Percentiles rank a stretch among this genome's conserved stretches.
These are phyloP conservation scores for Xylariaceae sp. DNA, from an alignment of 2,329 filamentous ascomycete species.

Conservation along the genomic window DNA sequence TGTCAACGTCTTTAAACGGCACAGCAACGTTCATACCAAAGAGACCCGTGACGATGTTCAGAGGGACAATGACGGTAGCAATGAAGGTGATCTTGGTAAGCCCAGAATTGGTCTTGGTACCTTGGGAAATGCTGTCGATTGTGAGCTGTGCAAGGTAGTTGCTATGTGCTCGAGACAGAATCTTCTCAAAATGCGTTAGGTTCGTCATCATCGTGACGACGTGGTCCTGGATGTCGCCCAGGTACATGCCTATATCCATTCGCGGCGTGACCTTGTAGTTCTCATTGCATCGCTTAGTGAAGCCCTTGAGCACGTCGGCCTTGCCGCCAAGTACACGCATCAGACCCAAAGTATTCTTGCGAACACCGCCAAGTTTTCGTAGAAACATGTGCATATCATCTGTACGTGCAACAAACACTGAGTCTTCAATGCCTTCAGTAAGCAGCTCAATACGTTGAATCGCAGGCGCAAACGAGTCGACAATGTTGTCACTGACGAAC, in stretches of 20 bases:
- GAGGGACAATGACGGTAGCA: slow-evolving; percentile 92
- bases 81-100: slow-evolving; percentile 95
- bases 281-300: slow-evolving; percentile 98
- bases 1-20: slow-evolving; percentile 60
- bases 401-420: slow-evolving; percentile 88
- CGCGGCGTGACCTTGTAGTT: slow-evolving; percentile 94
- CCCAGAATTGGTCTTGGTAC: slow-evolving; percentile 85
- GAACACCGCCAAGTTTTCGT: slow-evolving; percentile 84
- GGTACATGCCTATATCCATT: slow-evolving; percentile 94
- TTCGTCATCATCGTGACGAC: slow-evolving; percentile 99
- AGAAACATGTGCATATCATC: slow-evolving; percentile 90
- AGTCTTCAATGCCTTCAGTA: slow-evolving; percentile 92
- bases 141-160: slow-evolving; percentile 96
- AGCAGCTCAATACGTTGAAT: slow-evolving; percentile 87
- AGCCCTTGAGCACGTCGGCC: slow-evolving; percentile 96
- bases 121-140: slow-evolving; percentile 87
- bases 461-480: slow-evolving; percentile 90
- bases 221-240: slow-evolving; percentile 98
- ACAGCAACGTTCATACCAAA: slow-evolving; percentile 89
- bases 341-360: slow-evolving; percentile 93
- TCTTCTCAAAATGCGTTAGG: slow-evolving; percentile 94
- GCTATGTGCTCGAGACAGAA: slow-evolving; percentile 89
- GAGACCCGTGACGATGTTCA: slow-evolving; percentile 87
- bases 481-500: slow-evolving; percentile 80
- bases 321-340: slow-evolving; percentile 94